Evolutionary conservation across 176 grass and related monocot genomes (phyloP), one percentile per base, ranked within the genome.

Genomic region (Microstegium vimineum): DNA sequence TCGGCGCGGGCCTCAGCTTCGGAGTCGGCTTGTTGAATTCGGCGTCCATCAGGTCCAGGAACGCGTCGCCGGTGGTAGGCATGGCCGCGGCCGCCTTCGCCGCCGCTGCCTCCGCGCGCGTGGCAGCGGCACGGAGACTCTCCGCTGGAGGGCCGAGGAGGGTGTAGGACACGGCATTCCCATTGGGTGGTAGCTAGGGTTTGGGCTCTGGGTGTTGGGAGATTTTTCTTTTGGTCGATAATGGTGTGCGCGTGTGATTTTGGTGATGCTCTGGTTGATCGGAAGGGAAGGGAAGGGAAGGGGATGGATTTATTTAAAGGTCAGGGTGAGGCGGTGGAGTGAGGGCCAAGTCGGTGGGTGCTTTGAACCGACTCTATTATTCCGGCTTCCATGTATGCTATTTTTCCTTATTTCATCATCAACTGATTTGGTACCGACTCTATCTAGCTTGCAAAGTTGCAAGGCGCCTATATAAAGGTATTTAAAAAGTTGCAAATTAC

Each of bases 121-220:
- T 31, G 7, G 64, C 3, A 17, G 68, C 40, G 1, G 3, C 68
- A 23, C 13, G 43, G 27, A 49, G 49, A 41, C 72, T 73, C 32
- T 69, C 62, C 35, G 62, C 35, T 2, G 88, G 81, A 14, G 91
- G 91, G 66, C 86, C 75, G 6, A 83, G 70, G 52, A 91, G 82
- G 57, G 38, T 34, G 74, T 54, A 51, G 27, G 63, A 46, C 9
- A 36, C 54, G 35, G 52, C 34, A 28, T 62, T 42, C 49, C 10
- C 85, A 82, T 87, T 26, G 76, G 2, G 54, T 54, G 49, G 18
- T 22, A 9, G 49, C 51, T 22, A 56, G 20, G 51, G 51, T 56
- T n/a, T 56, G 20, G 8, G 51, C n/a, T n/a, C 0, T 56, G 51
- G 51, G 51, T n/a, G 51, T 56, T 56, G 51, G 51, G 51, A 22